Evolutionary conservation across 768 basidiomycete species (phyloP), one percentile per base, ranked within the genome.

Genomic region (Rhodotorula paludigena): DNA sequence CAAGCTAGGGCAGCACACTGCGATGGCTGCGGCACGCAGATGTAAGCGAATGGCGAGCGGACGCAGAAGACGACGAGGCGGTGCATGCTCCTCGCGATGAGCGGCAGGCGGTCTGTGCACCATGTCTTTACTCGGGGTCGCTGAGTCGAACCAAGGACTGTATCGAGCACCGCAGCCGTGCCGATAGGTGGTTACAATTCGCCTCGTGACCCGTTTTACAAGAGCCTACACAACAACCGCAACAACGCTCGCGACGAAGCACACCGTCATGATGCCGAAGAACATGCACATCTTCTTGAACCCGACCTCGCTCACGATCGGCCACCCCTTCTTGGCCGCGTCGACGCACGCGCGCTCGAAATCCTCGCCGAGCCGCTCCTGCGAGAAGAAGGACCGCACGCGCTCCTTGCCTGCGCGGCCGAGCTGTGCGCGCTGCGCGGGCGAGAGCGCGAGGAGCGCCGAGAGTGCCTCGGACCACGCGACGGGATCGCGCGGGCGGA

Each of bases 381-480:
- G 86, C 23, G 87, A 85, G 77, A 97, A 97, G 49, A 83, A 74
- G 32, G 80, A 79, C 60, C 80, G 79, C 23, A 89, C 90, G 15
- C 93, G 80, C 49, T 78, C 74, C 71, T 81, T 84, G 0, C 88
- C 88, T 4, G 86, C 81, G 36, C 74, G 76, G 2, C 82, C 81
- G 71, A 97, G 76, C 15, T 77, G 79, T 32, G 74, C 67, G 36
- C 87, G 79, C 52, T 85, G 83, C 3, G 72, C 75, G 1, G 61
- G 38, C 6, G 72, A 60, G 57, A 81, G 64, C 6, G 56, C 51
- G 12, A 80, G 58, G 51, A 96, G 85, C 52, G 86, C 83, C 7
- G 76, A 69, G 49, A 97, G 76, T 4, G 86, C 86, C 12, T 82
- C 79, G 3, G 88, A 84, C 94, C 94, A 97, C 8, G 82, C 77